Percentiles rank a stretch among this genome's conserved stretches.
These are phyloP conservation scores for Cercospora nicotianae DNA, from an alignment of 2,329 filamentous ascomycete genomes.

Conservation along the genomic window DNA sequence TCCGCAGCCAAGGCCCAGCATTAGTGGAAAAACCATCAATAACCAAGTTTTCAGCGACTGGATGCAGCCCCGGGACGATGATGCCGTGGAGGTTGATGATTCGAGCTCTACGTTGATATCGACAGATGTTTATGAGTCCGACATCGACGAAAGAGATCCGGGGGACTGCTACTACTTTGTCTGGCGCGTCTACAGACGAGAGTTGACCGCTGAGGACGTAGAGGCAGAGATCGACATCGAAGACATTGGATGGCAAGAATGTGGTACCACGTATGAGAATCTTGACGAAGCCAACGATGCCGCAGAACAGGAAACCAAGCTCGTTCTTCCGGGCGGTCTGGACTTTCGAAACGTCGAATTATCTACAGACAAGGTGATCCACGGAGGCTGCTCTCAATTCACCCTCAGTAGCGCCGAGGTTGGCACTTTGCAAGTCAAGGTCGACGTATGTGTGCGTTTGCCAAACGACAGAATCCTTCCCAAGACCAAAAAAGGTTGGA, in stretches of 20 bases:
- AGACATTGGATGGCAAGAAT: background rate
- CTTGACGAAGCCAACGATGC: constrained; percentile 15
- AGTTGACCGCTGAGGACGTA: constrained; percentile 6
- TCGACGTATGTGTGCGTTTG: too few species aligned
- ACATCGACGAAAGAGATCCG: constrained; percentile 3
- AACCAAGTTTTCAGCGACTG: background rate
- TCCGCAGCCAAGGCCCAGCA: constrained; percentile 4
- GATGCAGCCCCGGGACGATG: background rate
- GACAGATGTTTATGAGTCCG: too few species aligned
- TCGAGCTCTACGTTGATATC: background rate
- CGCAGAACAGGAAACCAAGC: constrained; percentile 1
- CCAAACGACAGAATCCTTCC: too few species aligned
- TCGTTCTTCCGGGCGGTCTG: background rate
- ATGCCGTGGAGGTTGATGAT: too few species aligned
- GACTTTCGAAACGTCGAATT: background rate
- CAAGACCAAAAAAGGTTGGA: too few species aligned
- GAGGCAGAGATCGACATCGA: background rate
- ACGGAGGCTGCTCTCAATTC: background rate
- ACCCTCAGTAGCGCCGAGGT: background rate
- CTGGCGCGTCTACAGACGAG: constrained; percentile 16
- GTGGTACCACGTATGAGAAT: background rate
- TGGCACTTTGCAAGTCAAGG: constrained; percentile 12
- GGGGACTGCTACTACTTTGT: constrained; percentile 15
- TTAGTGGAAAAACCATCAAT: constrained; percentile 25
- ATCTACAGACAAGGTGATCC: background rate